phyloP scores from a whole-genome alignment of 2,329 filamentous ascomycete genomes.

The Trichoderma koningii region DNA sequence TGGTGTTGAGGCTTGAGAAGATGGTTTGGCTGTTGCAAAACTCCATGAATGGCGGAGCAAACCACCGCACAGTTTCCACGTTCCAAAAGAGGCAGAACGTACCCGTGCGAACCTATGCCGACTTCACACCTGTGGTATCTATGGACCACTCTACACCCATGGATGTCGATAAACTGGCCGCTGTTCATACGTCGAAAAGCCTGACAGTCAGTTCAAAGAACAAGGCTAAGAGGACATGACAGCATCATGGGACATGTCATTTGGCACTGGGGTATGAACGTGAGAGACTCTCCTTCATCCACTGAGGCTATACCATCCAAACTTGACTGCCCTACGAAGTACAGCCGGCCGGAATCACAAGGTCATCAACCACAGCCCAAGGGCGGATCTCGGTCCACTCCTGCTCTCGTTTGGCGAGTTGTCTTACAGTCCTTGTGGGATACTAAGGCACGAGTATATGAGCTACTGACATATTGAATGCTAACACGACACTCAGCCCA shows the following conservation, averaged over 20 bases:
- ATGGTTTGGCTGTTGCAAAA: not conserved
- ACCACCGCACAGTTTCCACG: not conserved
- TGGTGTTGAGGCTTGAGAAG: not conserved
- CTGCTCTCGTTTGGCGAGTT: not conserved
- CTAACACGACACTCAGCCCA: not conserved
- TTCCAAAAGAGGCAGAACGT: not conserved
- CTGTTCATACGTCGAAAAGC: not conserved
- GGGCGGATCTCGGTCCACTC: conserved; percentile 11
- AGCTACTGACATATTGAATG: not conserved
- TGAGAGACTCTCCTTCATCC: not conserved
- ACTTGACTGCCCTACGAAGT: not conserved
- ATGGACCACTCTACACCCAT: not conserved
- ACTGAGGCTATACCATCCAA: not conserved
- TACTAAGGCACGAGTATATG: conserved; percentile 5
- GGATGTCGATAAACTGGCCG: not conserved
- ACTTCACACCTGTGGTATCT: not conserved
- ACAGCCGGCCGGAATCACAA: not conserved
- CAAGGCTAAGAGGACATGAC: not conserved
- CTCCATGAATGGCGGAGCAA: not conserved
- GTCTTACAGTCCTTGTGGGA: not conserved
- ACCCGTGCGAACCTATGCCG: not conserved
- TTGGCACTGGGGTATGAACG: not conserved
- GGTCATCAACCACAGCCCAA: not conserved
- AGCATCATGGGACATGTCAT: not conserved
- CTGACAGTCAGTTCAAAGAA: not conserved